phyloP scores from a whole-genome alignment of 2,329 filamentous ascomycete genomes.

The Alternaria incomplexa region DNA sequence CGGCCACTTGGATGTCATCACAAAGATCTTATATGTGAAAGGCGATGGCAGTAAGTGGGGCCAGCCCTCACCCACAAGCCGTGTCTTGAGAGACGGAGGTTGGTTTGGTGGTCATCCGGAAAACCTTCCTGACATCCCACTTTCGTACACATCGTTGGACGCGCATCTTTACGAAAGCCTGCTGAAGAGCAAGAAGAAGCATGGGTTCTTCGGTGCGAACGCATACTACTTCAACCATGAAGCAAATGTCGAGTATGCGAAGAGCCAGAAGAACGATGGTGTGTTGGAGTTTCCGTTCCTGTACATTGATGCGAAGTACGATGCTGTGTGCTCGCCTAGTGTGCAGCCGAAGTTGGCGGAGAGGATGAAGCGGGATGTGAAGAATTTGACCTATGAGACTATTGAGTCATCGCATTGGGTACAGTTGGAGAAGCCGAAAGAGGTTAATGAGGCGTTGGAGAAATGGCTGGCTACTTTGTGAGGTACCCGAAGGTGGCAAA shows the following conservation, averaged over 20 bases:
- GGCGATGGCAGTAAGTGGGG: slow-evolving; percentile 30
- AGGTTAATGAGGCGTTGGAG: slow-evolving; percentile 30
- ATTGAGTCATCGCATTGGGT: slow-evolving; percentile 47
- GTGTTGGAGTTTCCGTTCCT: slow-evolving; percentile 46
- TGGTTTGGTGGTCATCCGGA: slow-evolving; percentile 40
- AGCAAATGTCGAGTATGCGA: slow-evolving; percentile 51
- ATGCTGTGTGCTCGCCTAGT: slow-evolving; percentile 42
- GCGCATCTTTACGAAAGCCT: slow-evolving; percentile 35
- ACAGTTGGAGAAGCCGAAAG: slow-evolving; percentile 33
- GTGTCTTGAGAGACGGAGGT: slow-evolving; percentile 31
- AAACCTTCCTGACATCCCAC: slow-evolving; percentile 38
- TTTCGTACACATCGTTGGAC: slow-evolving; percentile 36
- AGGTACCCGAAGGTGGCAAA: not conserved
- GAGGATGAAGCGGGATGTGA: slow-evolving; percentile 43
- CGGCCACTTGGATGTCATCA: slow-evolving; percentile 24
- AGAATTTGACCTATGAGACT: slow-evolving; percentile 53
- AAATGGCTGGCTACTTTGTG: slow-evolving; percentile 25
- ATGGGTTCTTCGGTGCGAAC: slow-evolving; percentile 49
- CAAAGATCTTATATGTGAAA: slow-evolving; percentile 31
- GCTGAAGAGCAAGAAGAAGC: slow-evolving; percentile 47
- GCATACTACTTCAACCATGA: slow-evolving; percentile 55
- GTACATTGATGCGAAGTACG: slow-evolving; percentile 49
- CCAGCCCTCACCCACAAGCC: slow-evolving; percentile 29
- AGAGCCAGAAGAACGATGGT: slow-evolving; percentile 45
- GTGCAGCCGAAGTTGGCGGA: slow-evolving; percentile 43